Base-by-base conservation (phyloP, 108 stramenopile species). In the Skeletonema menzelii region DNA sequence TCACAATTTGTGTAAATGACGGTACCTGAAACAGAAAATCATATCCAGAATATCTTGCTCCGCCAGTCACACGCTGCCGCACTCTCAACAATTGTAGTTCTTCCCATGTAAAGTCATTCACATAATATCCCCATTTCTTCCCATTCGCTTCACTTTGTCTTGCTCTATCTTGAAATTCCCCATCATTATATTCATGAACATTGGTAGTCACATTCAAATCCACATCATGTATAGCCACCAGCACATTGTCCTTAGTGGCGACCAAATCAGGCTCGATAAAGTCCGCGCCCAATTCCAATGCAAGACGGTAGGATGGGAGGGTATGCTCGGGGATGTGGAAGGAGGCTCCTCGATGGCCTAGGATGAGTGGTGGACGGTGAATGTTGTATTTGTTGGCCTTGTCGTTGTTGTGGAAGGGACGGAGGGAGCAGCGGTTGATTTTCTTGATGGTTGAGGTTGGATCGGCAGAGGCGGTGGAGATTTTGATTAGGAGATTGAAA, bases 201-300 rank as follows among this genome's bases (percentile, higher is more conserved):
- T 95, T 81, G 4, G 94, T 89, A 8, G 94, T 93, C 8, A 84
- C 37, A 31, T 83, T 85, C 42, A 95, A 61, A 75, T 88, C 85
- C 1, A 91, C 37, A 24, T 76, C 72, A 72, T 95, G 91, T 3
- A 88, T 72, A 27, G 88, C 88, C 27, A 90, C 60, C 49, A 90
- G 60, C 24, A 79, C 59, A 19, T 62, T 59, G 59, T 88, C 88
- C 27, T 69, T 77, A 17, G 89, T 86, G 22, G 89, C 70, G 0
- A 91, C 86, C 49, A 92, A 66, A 75, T 95, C 91, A 1, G 91
- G 87, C 59, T 95, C 94, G 46, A 92, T 88, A 69, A 85, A 95
- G 49, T 95, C 89, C 26, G 91, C 87, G 13, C 88, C 86, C n/a
- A 95, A 64, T 53, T 92, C 91, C 10, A 93, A 59, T 19, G 94